Base-by-base conservation (phyloP, 805 yeast genomes). In the Saturnispora hagleri region DNA sequence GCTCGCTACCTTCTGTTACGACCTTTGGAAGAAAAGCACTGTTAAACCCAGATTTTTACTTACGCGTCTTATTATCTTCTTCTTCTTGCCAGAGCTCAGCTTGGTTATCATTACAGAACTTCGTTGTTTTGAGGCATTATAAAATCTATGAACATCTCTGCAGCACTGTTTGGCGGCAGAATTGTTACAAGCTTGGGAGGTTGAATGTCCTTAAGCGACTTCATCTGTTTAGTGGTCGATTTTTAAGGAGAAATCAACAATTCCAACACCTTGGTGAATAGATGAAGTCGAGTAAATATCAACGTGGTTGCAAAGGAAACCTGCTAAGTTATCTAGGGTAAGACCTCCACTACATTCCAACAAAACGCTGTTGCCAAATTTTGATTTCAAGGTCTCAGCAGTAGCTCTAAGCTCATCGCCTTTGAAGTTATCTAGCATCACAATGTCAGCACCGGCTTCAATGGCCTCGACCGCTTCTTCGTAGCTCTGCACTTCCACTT, bases 301-400 rank as follows among this genome's bases (percentile, higher is more conserved):
- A 54, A 90, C 82, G 53, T 85, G 88, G 53, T 85, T 77, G 59
- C 89, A 81, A 60, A 90, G 72, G 61, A 77, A 91, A 6, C 73
- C 66, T 27, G 70, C 67, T 51, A 90, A 69, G 65, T 90, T 90
- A 3, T 77, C 74, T 57, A 81, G 70, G 3, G 86, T 85, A 57
- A 90, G 75, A 0, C 98, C 98, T 22, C 98, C 98, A 51, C 91
- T 82, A 69, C 97, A 90, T 68, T 90, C 98, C 48, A 90, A 73
- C 56, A 88, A 67, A 1, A 71, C 60, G 52, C 73, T 63, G 41
- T 64, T 61, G 15, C 73, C 73, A 81, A 86, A 87, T 58, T 72
- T 73, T 2, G 60, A 53, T 64, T 84, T 89, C 55, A 90, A 69
- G 56, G 68, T 75, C 28, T 63, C 64, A 0, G 97, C 95, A 18